Conservation (phyloP, 2,329 filamentous ascomycete species). For the Gliomastix tumulicola region DNA sequence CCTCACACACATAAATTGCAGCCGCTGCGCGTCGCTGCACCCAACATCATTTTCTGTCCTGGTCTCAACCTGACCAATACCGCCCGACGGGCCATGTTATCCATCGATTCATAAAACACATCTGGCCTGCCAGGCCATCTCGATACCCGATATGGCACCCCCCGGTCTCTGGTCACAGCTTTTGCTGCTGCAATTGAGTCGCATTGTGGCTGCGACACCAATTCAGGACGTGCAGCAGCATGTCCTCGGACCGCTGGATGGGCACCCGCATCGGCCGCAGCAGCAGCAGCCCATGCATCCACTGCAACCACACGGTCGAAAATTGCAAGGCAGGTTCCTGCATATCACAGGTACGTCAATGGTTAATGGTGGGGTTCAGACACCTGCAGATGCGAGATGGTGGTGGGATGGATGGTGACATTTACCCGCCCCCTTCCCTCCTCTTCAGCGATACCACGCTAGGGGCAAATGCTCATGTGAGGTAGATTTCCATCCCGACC, state of each 20-base stretch:
- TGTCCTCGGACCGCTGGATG: slow-evolving; percentile 6
- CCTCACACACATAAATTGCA: too few relatives aligned
- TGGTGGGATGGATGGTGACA: not conserved
- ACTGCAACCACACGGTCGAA: too few relatives aligned
- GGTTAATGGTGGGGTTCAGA: not conserved
- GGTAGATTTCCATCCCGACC: slow-evolving; percentile 85
- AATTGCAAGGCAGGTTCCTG: slow-evolving; percentile 69
- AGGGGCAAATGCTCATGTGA: not conserved
- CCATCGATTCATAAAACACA: too few relatives aligned
- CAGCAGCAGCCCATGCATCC: too few relatives aligned
- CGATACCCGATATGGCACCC: not conserved
- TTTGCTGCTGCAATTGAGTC: not conserved
- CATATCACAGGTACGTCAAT: slow-evolving; percentile 71
- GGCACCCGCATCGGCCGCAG: slow-evolving; percentile 15
- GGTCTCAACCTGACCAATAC: not conserved
- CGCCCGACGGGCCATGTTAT: too few relatives aligned
- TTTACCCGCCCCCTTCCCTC: not conserved
- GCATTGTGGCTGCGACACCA: not conserved
- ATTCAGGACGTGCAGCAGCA: slow-evolving; percentile 7
- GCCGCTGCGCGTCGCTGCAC: too few relatives aligned
- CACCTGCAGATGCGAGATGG: not conserved
- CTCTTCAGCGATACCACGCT: not conserved
- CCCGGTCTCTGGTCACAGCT: slow-evolving; percentile 1
- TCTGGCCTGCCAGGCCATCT: too few relatives aligned
- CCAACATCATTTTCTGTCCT: too few relatives aligned